A percentile compares a stretch with the other conserved stretches of the same genome.
phyloP scores from a whole-genome alignment of 73 alveolate species.

The Paramecium octaurelia region DNA sequence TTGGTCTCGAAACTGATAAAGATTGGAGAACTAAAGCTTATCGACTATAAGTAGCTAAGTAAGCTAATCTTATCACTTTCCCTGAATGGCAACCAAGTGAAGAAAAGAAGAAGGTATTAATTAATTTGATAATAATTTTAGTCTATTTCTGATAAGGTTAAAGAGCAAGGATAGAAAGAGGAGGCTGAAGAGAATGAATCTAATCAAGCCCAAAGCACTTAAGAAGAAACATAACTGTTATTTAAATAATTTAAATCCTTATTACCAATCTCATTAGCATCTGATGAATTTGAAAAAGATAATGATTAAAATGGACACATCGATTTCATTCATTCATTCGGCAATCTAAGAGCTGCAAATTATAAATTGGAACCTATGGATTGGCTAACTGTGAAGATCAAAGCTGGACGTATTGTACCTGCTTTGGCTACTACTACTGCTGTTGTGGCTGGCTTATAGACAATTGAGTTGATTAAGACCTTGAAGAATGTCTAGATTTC shows the following conservation, averaged over 20 bases:
- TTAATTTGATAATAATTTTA: not conserved
- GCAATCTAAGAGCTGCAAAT: slow-evolving; percentile 89
- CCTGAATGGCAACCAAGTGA: slow-evolving; percentile 30
- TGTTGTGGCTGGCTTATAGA: slow-evolving; percentile 90
- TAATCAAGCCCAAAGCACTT: not conserved
- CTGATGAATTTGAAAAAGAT: slow-evolving; percentile 95
- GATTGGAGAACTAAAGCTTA: slow-evolving; percentile 15
- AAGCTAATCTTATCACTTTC: not conserved
- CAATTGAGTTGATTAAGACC: slow-evolving; percentile 85
- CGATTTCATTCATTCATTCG: slow-evolving; percentile 91
- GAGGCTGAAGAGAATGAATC: not conserved
- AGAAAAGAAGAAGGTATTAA: not conserved
- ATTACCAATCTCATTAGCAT: not conserved
- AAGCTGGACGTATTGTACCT: slow-evolving; percentile 97
- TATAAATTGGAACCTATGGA: slow-evolving; percentile 90
- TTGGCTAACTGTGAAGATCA: slow-evolving; percentile 93
- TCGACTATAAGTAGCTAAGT: not conserved
- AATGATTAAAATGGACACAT: slow-evolving; percentile 92
- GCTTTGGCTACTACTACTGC: slow-evolving; percentile 98
- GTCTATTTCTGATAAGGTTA: slow-evolving; percentile 9
- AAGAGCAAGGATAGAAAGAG: not conserved
- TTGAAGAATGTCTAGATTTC: not conserved
- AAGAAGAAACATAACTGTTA: not conserved
- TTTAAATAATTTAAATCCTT: not conserved
- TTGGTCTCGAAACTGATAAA: not conserved